Evolutionary conservation across 345 rosid species (phyloP).

Genomic region (Adansonia digitata): DNA sequence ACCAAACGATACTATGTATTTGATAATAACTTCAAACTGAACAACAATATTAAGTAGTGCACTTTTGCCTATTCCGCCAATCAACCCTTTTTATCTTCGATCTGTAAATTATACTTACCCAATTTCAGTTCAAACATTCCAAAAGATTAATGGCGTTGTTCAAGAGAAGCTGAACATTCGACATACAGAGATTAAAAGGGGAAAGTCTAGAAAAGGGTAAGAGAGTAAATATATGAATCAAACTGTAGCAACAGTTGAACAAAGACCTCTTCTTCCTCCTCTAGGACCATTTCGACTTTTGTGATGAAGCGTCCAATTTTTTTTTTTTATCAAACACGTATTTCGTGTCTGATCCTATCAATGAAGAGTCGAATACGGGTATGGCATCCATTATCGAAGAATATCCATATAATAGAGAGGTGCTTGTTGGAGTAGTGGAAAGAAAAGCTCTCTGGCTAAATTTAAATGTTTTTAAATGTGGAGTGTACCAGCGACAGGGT

Average conservation of each 20-base stretch:
- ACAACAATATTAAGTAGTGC: too few relatives aligned
- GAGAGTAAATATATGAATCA: not conserved
- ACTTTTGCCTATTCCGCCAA: too few relatives aligned
- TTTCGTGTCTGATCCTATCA: too few relatives aligned
- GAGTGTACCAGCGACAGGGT: conserved; percentile 54
- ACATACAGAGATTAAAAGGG: not conserved
- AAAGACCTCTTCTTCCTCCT: not conserved
- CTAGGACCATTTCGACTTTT: not conserved
- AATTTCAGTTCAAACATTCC: not conserved
- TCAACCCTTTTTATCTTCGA: too few relatives aligned
- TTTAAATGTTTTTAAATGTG: conserved; percentile 43
- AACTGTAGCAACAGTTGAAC: not conserved
- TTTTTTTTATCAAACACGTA: too few relatives aligned
- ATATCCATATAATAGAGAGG: not conserved
- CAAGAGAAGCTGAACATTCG: not conserved
- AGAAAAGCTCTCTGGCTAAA: conserved; percentile 19
- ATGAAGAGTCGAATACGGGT: not conserved
- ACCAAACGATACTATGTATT: too few relatives aligned
- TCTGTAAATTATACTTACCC: not conserved
- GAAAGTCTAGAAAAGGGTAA: not conserved
- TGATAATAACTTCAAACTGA: too few relatives aligned
- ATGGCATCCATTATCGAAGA: not conserved
- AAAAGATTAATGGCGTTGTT: not conserved
- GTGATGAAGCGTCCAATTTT: too few relatives aligned
- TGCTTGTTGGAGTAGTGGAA: conserved; percentile 16